A percentile compares a stretch with the other conserved stretches of the same genome.
Evolutionary conservation across 2,329 filamentous ascomycete genomes (phyloP).

Genomic region (Cladobotryum protrusum): DNA sequence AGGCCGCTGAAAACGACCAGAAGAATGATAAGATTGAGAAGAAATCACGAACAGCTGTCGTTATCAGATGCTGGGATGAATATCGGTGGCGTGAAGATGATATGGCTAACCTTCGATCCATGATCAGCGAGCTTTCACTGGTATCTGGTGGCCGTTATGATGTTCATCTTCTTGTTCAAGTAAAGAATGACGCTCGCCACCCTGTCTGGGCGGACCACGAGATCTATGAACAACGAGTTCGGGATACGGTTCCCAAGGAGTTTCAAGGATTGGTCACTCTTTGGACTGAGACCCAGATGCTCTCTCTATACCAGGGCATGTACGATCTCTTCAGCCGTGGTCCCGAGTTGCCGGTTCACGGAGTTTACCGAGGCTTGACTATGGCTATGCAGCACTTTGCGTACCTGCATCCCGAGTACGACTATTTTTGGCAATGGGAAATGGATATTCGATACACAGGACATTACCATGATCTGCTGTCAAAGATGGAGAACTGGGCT

Average conservation of each 20-base stretch:
- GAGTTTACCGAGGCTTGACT: constrained; percentile 84
- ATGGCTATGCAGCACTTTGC: constrained; percentile 96
- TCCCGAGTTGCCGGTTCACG: constrained; percentile 71
- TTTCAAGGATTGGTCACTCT: constrained; percentile 84
- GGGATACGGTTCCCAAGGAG: constrained; percentile 68
- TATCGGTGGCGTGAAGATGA: constrained; percentile 76
- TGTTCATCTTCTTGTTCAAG: constrained; percentile 77
- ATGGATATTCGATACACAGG: constrained; percentile 89
- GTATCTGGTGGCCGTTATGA: constrained; percentile 83
- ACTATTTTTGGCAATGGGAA: constrained; percentile 93
- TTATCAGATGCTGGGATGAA: constrained; percentile 77
- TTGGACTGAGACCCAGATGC: constrained; percentile 94
- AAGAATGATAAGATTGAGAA: constrained; percentile 14
- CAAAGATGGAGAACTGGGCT: constrained; percentile 63
- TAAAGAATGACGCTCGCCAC: constrained; percentile 66
- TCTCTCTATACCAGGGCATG: constrained; percentile 79
- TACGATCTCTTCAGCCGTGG: constrained; percentile 66
- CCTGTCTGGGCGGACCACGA: constrained; percentile 73
- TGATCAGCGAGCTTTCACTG: constrained; percentile 76
- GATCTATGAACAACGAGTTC: constrained; percentile 60
- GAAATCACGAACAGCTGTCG: constrained; percentile 57
- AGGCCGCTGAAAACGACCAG: constrained; percentile 8
- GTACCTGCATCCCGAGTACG: constrained; percentile 79
- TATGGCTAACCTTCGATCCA: constrained; percentile 71
- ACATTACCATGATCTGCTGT: constrained; percentile 72